phyloP scores from a whole-genome alignment of 345 rosid species.

The Corymbia maculata region DNA sequence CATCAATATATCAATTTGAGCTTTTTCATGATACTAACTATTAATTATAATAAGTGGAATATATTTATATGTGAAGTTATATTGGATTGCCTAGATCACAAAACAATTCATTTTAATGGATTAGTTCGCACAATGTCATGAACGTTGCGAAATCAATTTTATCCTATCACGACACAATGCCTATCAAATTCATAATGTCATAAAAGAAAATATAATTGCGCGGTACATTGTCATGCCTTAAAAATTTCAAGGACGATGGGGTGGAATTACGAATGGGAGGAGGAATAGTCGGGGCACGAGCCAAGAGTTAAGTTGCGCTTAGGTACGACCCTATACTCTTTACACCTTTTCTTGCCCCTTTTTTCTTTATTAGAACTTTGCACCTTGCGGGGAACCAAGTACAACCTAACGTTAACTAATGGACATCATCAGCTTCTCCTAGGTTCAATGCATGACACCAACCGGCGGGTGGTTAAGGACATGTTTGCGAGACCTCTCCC shows the following conservation, averaged over 20 bases:
- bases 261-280: background rate
- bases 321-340: background rate
- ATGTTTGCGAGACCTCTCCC: background rate
- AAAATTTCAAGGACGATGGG: background rate
- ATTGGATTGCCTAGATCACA: background rate
- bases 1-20: accelerated
- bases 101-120: background rate
- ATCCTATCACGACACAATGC: accelerated
- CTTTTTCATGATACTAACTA: too few relatives aligned
- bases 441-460: background rate
- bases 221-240: background rate
- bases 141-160: background rate
- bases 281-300: background rate
- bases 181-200: accelerated
- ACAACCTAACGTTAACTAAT: background rate
- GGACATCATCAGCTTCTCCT: background rate
- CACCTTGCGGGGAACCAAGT: background rate
- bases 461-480: background rate
- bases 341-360: background rate
- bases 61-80: background rate
- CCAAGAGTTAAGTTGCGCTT: background rate
- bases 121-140: too few relatives aligned
- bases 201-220: background rate
- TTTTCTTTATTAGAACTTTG: background rate
- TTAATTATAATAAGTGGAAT: background rate